Base-by-base conservation (phyloP, 208 protist genomes). In the Trypanosoma platydactyli region DNA sequence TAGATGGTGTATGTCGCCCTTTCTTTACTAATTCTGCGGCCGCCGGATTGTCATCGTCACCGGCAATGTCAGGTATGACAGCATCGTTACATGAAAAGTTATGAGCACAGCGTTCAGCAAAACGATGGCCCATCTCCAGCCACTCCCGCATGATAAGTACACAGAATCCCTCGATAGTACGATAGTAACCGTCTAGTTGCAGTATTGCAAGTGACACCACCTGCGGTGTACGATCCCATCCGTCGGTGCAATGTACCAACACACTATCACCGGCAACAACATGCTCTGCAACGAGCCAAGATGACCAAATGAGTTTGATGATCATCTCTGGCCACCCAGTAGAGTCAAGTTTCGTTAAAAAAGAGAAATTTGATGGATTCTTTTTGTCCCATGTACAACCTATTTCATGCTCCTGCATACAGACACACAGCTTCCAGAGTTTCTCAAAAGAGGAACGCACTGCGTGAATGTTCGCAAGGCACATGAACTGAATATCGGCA, bases 211-310 rank as follows among this genome's bases (percentile, higher is more conserved):
- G 75, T 3, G 89, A 64, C 1, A 58, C 63, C 2, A 98, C 41
- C 70, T 98, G 91, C 11, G 94, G 46, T 1, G 97, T 99, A 44
- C 97, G 57, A 75, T 99, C 97, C 97, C 97, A 99, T 7, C 90
- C 89, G 65, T 97, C 92, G 0, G 52, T 71, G 51, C 90, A 97
- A 64, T 96, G 91, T n/a, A 92, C 69, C 0, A 97, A 52, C 1
- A 95, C 68, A 22, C 42, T 80, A 24, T 51, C 68, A 18, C 73
- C 73, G 2, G 27, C 46, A 15, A 44, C 55, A 48, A 79, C 44
- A 22, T 53, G 33, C 24, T 69, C 55, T 6, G 73, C 46, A 20
- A 29, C 59, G 5, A 53, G 1, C 50, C 50, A 65, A 11, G 60
- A 49, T 5, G 51, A 38, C 48, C 60, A 40, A 18, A 79, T 38